Evolutionary conservation across 495 filamentous ascomycete genomes (phyloP).

Genomic region (Podospora didyma): DNA sequence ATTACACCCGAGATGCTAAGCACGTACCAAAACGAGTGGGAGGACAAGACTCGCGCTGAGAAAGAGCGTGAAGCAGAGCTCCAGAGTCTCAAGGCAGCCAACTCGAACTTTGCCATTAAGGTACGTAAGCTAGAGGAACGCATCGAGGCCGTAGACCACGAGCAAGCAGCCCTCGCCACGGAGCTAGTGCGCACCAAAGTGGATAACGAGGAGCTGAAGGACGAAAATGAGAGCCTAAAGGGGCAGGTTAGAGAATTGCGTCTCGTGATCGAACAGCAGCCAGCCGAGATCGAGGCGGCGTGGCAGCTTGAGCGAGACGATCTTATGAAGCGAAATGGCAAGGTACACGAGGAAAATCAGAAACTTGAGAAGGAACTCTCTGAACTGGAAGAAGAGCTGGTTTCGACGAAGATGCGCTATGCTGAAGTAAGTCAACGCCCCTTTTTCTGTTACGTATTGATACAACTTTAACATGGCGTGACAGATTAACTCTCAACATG

Average conservation of each 20-base stretch:
- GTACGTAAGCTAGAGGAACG: slow-evolving; percentile 82
- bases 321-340: slow-evolving; percentile 86
- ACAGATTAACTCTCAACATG: slow-evolving; percentile 68
- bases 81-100: slow-evolving; percentile 65
- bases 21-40: slow-evolving; percentile 83
- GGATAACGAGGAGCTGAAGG: slow-evolving; percentile 81
- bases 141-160: slow-evolving; percentile 81
- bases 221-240: slow-evolving; percentile 81
- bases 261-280: slow-evolving; percentile 81
- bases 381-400: slow-evolving; percentile 92
- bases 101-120: slow-evolving; percentile 58
- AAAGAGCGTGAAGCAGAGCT: slow-evolving; percentile 79
- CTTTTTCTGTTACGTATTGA: neutral
- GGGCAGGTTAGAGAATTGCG: slow-evolving; percentile 79
- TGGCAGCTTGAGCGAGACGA: slow-evolving; percentile 85
- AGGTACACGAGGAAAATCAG: slow-evolving; percentile 92
- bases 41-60: slow-evolving; percentile 74
- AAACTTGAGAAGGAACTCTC: slow-evolving; percentile 82
- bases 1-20: slow-evolving; percentile 77
- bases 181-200: slow-evolving; percentile 90
- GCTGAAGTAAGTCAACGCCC: slow-evolving; percentile 69
- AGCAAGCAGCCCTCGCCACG: slow-evolving; percentile 88
- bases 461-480: slow-evolving; percentile 4
- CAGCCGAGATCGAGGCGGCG: slow-evolving; percentile 78
- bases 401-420: slow-evolving; percentile 90